These are phyloP conservation scores for Lyophyllum semitale DNA, from an alignment of 768 basidiomycete species.

Conservation along the genomic window DNA sequence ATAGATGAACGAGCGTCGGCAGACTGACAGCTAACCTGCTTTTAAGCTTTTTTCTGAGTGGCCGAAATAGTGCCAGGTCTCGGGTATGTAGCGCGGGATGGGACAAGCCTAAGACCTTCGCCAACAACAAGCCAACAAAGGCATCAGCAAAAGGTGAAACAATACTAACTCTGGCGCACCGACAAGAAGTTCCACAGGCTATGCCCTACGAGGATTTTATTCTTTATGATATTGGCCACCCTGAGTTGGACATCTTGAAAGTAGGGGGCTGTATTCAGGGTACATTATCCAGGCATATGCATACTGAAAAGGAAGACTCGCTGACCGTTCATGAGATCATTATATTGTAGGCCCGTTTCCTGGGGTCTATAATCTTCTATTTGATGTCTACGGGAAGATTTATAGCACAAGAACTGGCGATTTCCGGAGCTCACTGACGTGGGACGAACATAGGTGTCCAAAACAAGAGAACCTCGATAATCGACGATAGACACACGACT, in stretches of 20 bases:
- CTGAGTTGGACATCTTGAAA: conserved; percentile 49
- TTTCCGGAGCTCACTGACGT: conserved; percentile 39
- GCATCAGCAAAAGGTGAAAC: too few relatives aligned
- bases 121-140: too few relatives aligned
- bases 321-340: conserved; percentile 39
- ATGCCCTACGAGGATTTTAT: conserved; percentile 59
- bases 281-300: background rate
- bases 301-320: conserved; percentile 15
- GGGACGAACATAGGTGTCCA: conserved; percentile 55
- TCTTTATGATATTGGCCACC: conserved; percentile 41
- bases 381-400: conserved; percentile 33
- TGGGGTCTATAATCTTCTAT: conserved; percentile 48
- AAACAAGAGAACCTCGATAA: conserved; percentile 43
- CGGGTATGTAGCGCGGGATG: conserved; percentile 55
- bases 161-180: conserved; percentile 39
- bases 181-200: conserved; percentile 55
- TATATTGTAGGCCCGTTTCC: conserved; percentile 46
- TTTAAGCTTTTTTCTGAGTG: conserved; percentile 45
- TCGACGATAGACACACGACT: conserved; percentile 56
- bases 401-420: background rate
- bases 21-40: conserved; percentile 39
- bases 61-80: conserved; percentile 55
- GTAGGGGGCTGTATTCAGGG: conserved; percentile 38
- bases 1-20: conserved; percentile 39
- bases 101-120: conserved; percentile 49